A percentile compares a stretch with the other conserved stretches of the same genome.
Evolutionary conservation across 2,329 filamentous ascomycete species (phyloP).

Genomic region (Tympanopsis confertula): DNA sequence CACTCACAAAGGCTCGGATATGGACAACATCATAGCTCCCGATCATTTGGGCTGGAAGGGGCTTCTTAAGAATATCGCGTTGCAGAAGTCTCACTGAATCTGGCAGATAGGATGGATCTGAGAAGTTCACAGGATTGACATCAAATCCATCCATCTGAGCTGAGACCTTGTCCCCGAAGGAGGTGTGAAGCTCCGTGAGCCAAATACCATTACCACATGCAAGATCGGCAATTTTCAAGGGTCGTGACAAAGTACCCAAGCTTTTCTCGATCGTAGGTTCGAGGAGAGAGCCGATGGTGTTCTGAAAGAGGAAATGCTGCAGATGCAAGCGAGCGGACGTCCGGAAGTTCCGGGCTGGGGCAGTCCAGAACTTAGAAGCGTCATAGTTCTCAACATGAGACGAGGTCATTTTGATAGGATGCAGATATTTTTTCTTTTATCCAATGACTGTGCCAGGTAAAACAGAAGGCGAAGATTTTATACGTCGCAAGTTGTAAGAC

Average conservation of each 20-base stretch:
- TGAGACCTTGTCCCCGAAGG: constrained; percentile 6
- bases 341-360: constrained; percentile 10
- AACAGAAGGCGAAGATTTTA: too few relatives aligned
- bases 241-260: constrained; percentile 2
- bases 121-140: constrained; percentile 10
- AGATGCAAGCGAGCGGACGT: constrained; percentile 12
- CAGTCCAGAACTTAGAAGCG: constrained; percentile 7
- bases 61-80: constrained; percentile 7
- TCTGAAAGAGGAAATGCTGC: constrained; percentile 12
- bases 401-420: too few relatives aligned
- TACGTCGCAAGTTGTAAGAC: too few relatives aligned
- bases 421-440: too few relatives aligned
- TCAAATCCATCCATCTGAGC: constrained; percentile 10
- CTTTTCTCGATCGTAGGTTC: constrained; percentile 6
- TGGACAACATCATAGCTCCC: constrained; percentile 12
- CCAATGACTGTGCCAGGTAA: too few relatives aligned
- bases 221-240: constrained; percentile 9
- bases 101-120: constrained; percentile 6
- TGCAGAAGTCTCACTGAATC: constrained; percentile 6
- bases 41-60: constrained; percentile 6
- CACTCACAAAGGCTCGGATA: constrained; percentile 8
- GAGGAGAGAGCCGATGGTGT: constrained; percentile 10
- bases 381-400: too few relatives aligned
- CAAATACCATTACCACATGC: constrained; percentile 13
- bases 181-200: constrained; percentile 7